Percentiles rank a stretch among this genome's conserved stretches.
Evolutionary conservation across 1,139 yeast genomes (phyloP).

Genomic region (Lizanozyma gosingica): DNA sequence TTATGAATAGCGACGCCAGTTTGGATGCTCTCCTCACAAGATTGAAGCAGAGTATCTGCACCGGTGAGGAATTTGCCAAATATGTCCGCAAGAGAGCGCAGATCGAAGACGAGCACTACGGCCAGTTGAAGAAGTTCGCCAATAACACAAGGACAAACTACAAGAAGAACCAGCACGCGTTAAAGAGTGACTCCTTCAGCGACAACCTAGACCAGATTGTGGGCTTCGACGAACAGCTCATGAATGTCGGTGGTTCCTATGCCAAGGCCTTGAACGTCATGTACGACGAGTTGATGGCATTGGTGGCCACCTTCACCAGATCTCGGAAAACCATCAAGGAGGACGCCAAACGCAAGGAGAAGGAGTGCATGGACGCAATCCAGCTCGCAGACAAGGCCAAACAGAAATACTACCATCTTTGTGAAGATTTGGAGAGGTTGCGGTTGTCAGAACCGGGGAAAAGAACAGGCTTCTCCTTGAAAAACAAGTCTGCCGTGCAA

Average conservation of each 20-base stretch:
- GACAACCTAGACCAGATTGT: conserved; percentile 59
- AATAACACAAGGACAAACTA: conserved; percentile 44
- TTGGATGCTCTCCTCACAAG: conserved; percentile 62
- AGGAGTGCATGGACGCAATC: conserved; percentile 76
- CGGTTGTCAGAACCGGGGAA: conserved; percentile 77
- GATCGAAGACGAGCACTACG: conserved; percentile 71
- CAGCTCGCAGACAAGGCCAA: conserved; percentile 83
- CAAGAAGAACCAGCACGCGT: conserved; percentile 34
- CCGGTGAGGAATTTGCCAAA: conserved; percentile 79
- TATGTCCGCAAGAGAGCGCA: conserved; percentile 72
- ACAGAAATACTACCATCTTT: conserved; percentile 65
- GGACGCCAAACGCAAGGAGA: conserved; percentile 72
- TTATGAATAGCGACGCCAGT: conserved; percentile 31
- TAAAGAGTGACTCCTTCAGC: conserved; percentile 65
- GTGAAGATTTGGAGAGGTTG: conserved; percentile 80
- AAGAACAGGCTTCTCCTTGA: conserved; percentile 61
- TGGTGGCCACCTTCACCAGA: conserved; percentile 60
- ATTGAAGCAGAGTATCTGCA: conserved; percentile 67
- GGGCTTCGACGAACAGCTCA: conserved; percentile 68
- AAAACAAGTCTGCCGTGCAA: conserved; percentile 73
- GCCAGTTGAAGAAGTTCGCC: conserved; percentile 62
- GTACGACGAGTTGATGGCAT: conserved; percentile 77
- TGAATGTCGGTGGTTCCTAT: conserved; percentile 61
- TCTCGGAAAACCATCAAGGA: conserved; percentile 74
- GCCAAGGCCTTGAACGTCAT: conserved; percentile 74